These are phyloP conservation scores for Talaromyces sp. DNA, from an alignment of 2,329 filamentous ascomycete genomes.

Conservation along the genomic window DNA sequence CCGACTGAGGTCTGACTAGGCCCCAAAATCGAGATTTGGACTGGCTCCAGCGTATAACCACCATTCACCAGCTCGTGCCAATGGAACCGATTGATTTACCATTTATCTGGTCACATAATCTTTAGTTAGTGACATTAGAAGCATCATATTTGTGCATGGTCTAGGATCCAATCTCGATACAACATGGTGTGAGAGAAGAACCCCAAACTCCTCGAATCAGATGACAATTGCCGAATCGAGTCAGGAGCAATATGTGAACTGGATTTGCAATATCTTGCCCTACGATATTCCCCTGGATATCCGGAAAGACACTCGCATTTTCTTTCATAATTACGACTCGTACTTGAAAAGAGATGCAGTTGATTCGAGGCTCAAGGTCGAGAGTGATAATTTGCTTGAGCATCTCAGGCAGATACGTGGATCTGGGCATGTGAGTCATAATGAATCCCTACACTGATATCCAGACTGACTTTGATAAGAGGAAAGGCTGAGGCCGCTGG, in stretches of 20 bases:
- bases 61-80: neutral
- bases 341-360: conserved; percentile 5
- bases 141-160: conserved; percentile 6
- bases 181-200: neutral
- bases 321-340: conserved; percentile 5
- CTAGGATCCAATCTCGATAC: conserved; percentile 5
- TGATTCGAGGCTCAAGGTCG: neutral
- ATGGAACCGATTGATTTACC: neutral
- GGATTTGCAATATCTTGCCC: conserved; percentile 5
- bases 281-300: neutral
- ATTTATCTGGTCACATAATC: neutral
- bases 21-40: neutral
- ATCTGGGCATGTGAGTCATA: neutral
- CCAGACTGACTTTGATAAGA: neutral
- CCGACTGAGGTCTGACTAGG: neutral
- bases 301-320: neutral
- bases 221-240: neutral
- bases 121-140: neutral
- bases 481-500: neutral
- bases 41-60: neutral
- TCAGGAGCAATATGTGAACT: conserved; percentile 1
- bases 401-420: neutral
- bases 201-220: neutral
- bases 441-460: neutral
- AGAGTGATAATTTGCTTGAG: neutral